Base-by-base conservation (phyloP, 2,329 filamentous ascomycete species). In the Colletotrichum paranaense region DNA sequence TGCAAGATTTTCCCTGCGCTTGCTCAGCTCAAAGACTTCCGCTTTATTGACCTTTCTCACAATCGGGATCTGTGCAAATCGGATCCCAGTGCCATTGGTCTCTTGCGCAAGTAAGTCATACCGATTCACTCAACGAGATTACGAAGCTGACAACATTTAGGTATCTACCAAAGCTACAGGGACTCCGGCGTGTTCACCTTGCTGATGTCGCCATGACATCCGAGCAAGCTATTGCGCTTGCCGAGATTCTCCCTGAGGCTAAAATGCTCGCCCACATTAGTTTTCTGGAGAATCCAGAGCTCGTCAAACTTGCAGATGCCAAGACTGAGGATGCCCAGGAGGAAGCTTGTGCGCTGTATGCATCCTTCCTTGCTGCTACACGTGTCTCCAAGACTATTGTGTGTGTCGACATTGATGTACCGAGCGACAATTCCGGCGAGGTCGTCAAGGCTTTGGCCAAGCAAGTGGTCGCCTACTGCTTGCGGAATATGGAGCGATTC, bases 261-360 rank as follows among this genome's bases (percentile, higher is more conserved):
- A 90, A 89, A 53, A 90, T 89, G 55, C 87, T 99, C 42, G 95
- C 95, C 8, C 96, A 98, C 83, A 87, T 99, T 75, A 97, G 93
- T 78, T 89, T 98, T 4, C 85, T 97, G 52, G 94, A 97, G 76
- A 99, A 99, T 78, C 88, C 91, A 0, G 88, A 91, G 73, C 85
- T 98, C 5, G 86, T 89, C 26, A 89, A 89, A 59, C 88, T 98
- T 28, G 92, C 95, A 5, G 89, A 91, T 73, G 93, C 95, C 0
- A 93, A 88, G 63, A 94, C 94, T 6, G 94, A 97, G 77, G 92
- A 92, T 69, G 89, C 88, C 1, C 95, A 98, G 81, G 96, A 98
- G 83, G 96, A 98, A 82, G 96, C 97, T 1, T 98, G 94, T 78
- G 97, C 97, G 1, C 84, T 98, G 7, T 98, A 97, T 80, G 95